Evolutionary conservation across 1,284 basidiomycete species (phyloP).

Genomic region (Taiwanofungus camphoratus): DNA sequence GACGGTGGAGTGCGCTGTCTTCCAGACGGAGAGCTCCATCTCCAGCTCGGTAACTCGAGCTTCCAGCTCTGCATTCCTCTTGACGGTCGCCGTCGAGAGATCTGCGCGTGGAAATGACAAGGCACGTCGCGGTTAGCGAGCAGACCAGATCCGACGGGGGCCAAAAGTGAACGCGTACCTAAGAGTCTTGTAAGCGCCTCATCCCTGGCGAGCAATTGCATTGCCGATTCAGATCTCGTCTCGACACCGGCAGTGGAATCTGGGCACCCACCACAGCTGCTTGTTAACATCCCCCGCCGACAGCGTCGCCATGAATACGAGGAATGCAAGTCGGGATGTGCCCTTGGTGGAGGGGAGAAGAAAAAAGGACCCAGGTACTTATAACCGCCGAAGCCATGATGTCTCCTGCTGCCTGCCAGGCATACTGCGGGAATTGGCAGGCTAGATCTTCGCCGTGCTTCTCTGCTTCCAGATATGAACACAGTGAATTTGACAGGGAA

Average conservation of each 20-base stretch:
- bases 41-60: conserved; percentile 60
- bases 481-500: conserved; percentile 19
- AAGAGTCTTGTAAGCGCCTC: conserved; percentile 54
- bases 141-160: background rate
- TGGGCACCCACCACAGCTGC: conserved; percentile 49
- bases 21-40: conserved; percentile 62
- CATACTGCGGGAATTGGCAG: conserved; percentile 32
- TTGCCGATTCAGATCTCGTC: background rate
- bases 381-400: conserved; percentile 36
- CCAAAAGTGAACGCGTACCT: conserved; percentile 33
- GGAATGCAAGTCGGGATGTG: conserved; percentile 22
- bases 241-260: background rate
- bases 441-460: conserved; percentile 36
- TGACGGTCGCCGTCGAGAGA: conserved; percentile 55
- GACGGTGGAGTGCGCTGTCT: conserved; percentile 55
- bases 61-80: conserved; percentile 58
- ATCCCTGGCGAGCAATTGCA: conserved; percentile 39
- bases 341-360: conserved; percentile 26
- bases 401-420: conserved; percentile 31
- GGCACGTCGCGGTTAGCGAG: background rate
- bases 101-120: conserved; percentile 32
- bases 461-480: conserved; percentile 22
- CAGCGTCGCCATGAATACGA: conserved; percentile 46
- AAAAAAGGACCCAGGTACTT: conserved; percentile 33
- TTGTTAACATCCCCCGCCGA: conserved; percentile 51